These are phyloP conservation scores for Colletotrichum incanum DNA, from an alignment of 2,329 filamentous ascomycete species.

Conservation along the genomic window DNA sequence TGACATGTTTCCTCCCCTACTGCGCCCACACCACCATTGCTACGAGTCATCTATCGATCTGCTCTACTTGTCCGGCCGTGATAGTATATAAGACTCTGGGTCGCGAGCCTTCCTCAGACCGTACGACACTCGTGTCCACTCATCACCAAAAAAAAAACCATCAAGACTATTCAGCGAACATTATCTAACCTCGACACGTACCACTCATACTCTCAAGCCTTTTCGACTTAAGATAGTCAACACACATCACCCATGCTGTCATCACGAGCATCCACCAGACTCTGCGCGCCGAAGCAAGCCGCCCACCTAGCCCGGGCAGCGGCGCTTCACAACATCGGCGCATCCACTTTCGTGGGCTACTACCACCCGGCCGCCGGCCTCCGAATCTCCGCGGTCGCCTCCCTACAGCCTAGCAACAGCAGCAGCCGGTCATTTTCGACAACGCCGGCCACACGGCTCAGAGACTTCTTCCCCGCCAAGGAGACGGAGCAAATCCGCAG, in stretches of 20 bases:
- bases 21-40: not conserved
- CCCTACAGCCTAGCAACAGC: slow-evolving; percentile 46
- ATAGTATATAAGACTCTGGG: slow-evolving; percentile 36
- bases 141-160: slow-evolving; percentile 8
- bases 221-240: slow-evolving; percentile 1
- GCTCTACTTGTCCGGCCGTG: not conserved
- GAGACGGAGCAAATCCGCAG: slow-evolving; percentile 74
- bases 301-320: slow-evolving; percentile 47
- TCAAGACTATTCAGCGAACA: slow-evolving; percentile 6
- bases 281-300: slow-evolving; percentile 49
- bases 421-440: slow-evolving; percentile 62
- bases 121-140: not conserved
- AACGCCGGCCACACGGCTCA: slow-evolving; percentile 61
- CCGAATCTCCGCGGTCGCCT: slow-evolving; percentile 48
- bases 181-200: not conserved
- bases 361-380: slow-evolving; percentile 47
- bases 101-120: slow-evolving; percentile 32
- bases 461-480: slow-evolving; percentile 75
- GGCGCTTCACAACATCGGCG: slow-evolving; percentile 35
- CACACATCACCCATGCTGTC: slow-evolving; percentile 48
- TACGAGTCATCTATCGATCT: not conserved
- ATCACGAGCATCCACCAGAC: slow-evolving; percentile 46
- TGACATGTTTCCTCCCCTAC: not conserved
- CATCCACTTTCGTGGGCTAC: slow-evolving; percentile 38
- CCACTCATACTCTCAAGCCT: not conserved